Base-by-base conservation (phyloP, 2,329 filamentous ascomycete species). In the Sarocladium brachiariae region DNA sequence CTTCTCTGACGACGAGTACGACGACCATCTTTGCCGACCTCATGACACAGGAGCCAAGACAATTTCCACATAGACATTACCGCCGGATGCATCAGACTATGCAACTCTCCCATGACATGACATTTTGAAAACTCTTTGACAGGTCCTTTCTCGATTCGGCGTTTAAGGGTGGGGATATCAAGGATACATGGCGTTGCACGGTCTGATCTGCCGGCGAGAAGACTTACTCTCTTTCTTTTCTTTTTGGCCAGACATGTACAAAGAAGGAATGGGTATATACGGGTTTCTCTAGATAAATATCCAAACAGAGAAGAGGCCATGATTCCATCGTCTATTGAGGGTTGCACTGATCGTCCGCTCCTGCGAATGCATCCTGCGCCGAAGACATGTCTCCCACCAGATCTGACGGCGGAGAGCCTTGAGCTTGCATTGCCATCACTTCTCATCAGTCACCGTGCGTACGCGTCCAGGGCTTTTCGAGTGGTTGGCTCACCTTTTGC, bases 361-460 rank as follows among this genome's bases (percentile, higher is more conserved):
- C 74, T 37, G 74, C 78, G 52, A 85, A 73, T 6, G 77, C 79
- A 57, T 92, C 88, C 62, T 92, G 88, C 16, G 87, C 86, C 47
- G 87, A 86, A 51, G 84, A 83, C 80, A 95, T 86, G 63, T 96
- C 89, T 51, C 91, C 92, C 14, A 99, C 87, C 16, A 99, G 73
- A 66, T 97, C 93, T 33, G 88, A 78, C 1, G 93, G 93, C 39
- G 93, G 93, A 18, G 88, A 90, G 9, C 93, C 93, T 54, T 87
- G 86, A 49, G 85, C 85, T 91, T 99, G 93, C 93, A 99, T 99
- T n/a, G n/a, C 92, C 96, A 50, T 24, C 7, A 14, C n/a, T 11
- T 3, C n/a, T 7, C 13, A 13, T 30, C 27, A 18, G 43, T 47
- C 16, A 21, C 4, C 9, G 7, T 21, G 19, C 11, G 39, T 16